Evolutionary conservation across 371 early-diverging fungal genomes (phyloP).

Genomic region (Mucor sp.): DNA sequence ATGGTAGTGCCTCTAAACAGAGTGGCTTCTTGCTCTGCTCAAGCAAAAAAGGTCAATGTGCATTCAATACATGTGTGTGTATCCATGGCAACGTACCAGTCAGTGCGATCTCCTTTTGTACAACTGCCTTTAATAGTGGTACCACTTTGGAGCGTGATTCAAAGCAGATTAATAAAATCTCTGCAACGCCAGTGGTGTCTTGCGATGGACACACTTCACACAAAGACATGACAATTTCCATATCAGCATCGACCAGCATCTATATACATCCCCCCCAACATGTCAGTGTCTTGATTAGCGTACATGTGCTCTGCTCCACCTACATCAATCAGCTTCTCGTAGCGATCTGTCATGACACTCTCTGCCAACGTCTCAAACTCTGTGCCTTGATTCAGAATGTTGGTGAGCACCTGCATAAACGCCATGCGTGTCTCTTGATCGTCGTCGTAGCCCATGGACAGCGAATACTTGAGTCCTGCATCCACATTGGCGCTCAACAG

Average conservation of each 20-base stretch:
- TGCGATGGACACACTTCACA: slow-evolving; percentile 85
- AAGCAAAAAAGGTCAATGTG: background rate
- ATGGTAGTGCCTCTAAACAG: slow-evolving; percentile 92
- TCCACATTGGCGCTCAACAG: slow-evolving; percentile 91
- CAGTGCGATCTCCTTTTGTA: slow-evolving; percentile 77
- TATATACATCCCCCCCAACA: slow-evolving; percentile 25
- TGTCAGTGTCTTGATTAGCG: background rate
- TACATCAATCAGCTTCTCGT: slow-evolving; percentile 75
- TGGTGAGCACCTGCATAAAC: slow-evolving; percentile 92
- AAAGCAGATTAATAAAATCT: slow-evolving; percentile 75
- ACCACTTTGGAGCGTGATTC: slow-evolving; percentile 72
- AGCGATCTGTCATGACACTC: slow-evolving; percentile 73
- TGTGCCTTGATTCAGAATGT: slow-evolving; percentile 85
- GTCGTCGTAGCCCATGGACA: slow-evolving; percentile 92
- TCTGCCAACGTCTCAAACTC: slow-evolving; percentile 85
- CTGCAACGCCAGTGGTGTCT: slow-evolving; percentile 84
- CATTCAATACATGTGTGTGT: background rate
- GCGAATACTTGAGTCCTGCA: slow-evolving; percentile 85
- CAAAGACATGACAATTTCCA: slow-evolving; percentile 79
- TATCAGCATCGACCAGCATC: slow-evolving; percentile 65
- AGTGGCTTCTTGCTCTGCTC: slow-evolving; percentile 74
- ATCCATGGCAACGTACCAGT: slow-evolving; percentile 54
- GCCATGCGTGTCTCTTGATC: slow-evolving; percentile 85
- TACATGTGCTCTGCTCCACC: slow-evolving; percentile 18
- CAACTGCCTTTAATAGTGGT: slow-evolving; percentile 73